A percentile compares a stretch with the other conserved stretches of the same genome.
phyloP scores from a whole-genome alignment of 2,329 filamentous ascomycete species.

The Talaromyces piceae region DNA sequence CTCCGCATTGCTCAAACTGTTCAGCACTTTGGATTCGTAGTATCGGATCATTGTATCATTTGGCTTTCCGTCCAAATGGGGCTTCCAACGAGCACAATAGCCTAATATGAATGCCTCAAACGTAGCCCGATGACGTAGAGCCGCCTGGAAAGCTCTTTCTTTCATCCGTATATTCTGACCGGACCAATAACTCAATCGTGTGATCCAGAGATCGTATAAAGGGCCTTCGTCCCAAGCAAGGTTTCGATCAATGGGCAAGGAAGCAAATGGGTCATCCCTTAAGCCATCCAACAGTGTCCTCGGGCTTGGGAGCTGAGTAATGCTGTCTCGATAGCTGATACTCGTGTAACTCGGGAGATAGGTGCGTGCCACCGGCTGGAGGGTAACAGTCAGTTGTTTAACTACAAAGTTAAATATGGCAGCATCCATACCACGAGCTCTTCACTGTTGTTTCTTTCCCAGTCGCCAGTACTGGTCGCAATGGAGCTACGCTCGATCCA shows the following conservation, averaged over 20 bases:
- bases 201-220: slow-evolving; percentile 29
- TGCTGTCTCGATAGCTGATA: background rate
- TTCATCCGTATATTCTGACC: slow-evolving; percentile 34
- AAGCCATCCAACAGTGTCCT: slow-evolving; percentile 22
- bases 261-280: slow-evolving; percentile 26
- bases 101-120: slow-evolving; percentile 31
- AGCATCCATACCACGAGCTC: background rate
- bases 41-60: slow-evolving; percentile 20
- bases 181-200: slow-evolving; percentile 34
- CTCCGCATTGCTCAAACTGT: slow-evolving; percentile 21
- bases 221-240: slow-evolving; percentile 19
- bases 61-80: slow-evolving; percentile 18
- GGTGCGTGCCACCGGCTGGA: background rate
- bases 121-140: slow-evolving; percentile 26
- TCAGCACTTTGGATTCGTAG: slow-evolving; percentile 21
- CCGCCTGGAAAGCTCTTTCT: slow-evolving; percentile 26
- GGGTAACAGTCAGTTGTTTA: background rate
- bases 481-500: slow-evolving; percentile 16
- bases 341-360: background rate
- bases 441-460: background rate
- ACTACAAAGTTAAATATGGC: background rate
- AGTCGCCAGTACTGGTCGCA: background rate
- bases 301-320: slow-evolving; percentile 7
- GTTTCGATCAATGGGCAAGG: slow-evolving; percentile 18
- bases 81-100: slow-evolving; percentile 32